Percentiles rank a stretch among this genome's conserved stretches.
Conservation (phyloP, 2,329 filamentous ascomycete species). For the Xylariaceae sp. region DNA sequence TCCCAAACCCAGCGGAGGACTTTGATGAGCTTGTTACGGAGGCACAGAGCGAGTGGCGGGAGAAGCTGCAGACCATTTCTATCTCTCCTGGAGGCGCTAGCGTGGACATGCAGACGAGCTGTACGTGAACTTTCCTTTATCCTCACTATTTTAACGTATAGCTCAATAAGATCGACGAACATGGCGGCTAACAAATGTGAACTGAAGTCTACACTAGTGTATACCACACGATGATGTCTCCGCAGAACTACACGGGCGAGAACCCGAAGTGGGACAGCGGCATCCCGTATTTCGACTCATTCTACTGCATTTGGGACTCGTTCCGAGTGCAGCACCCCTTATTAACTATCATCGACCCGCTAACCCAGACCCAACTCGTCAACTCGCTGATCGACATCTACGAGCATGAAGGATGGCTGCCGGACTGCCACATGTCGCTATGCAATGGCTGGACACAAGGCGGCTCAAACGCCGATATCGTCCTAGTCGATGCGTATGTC, state of each 20-base stretch:
- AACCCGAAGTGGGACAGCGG: conserved; percentile 59
- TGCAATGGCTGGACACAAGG: conserved; percentile 66
- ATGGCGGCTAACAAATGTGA: no score
- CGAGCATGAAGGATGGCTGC: conserved; percentile 60
- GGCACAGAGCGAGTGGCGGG: conserved; percentile 52
- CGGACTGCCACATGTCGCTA: conserved; percentile 65
- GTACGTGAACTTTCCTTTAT: conserved; percentile 13
- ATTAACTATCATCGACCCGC: conserved; percentile 59
- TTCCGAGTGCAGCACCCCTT: conserved; percentile 61
- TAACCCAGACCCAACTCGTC: conserved; percentile 57
- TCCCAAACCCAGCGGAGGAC: conserved; percentile 53
- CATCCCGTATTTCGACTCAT: conserved; percentile 61
- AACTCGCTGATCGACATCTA: conserved; percentile 64
- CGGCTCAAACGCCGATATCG: conserved; percentile 62
- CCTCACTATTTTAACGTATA: neutral
- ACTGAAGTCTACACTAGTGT: conserved; percentile 53
- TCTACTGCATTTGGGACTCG: conserved; percentile 57
- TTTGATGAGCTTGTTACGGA: conserved; percentile 49
- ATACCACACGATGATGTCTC: conserved; percentile 59
- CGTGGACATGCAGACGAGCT: conserved; percentile 49
- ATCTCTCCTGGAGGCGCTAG: conserved; percentile 47
- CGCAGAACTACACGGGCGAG: conserved; percentile 64
- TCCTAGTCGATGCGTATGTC: conserved; percentile 58
- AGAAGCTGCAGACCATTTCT: conserved; percentile 52
- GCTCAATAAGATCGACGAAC: neutral